Conservation (phyloP, 345 rosid species). For the Eucalyptus virginea region DNA sequence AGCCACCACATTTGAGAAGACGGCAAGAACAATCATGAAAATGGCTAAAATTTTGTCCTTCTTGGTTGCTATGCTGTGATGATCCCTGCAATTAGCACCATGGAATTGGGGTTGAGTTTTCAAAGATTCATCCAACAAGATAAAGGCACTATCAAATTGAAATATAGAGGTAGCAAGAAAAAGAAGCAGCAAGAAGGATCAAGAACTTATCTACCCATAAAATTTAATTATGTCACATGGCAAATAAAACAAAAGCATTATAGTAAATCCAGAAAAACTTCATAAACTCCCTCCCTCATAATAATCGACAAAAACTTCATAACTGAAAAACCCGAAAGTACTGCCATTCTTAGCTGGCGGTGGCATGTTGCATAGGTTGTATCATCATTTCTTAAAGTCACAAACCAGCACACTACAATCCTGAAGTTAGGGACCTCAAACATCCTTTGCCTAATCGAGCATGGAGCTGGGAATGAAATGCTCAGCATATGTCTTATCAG, state of each 20-base stretch:
- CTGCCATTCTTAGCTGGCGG: neutral
- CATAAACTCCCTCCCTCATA: neutral
- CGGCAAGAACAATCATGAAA: conserved; percentile 73
- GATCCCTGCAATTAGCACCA: conserved; percentile 42
- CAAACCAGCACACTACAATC: neutral
- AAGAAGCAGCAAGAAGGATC: neutral
- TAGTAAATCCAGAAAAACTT: neutral
- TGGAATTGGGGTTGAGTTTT: neutral
- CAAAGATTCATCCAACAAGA: neutral
- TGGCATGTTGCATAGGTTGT: neutral
- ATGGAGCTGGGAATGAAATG: neutral
- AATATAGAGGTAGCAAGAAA: neutral
- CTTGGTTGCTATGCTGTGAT: conserved; percentile 53
- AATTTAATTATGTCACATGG: neutral
- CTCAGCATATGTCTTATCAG: neutral
- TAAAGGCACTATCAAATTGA: neutral
- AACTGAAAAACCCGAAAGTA: neutral
- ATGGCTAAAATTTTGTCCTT: conserved; percentile 50
- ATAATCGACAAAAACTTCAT: neutral
- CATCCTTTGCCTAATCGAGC: neutral
- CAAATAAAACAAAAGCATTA: neutral
- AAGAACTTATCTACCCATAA: neutral
- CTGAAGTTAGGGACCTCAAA: neutral
- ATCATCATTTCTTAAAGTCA: neutral
- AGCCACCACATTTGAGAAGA: conserved; percentile 62